Conservation (phyloP, 352 stramenopile genomes). For the Globisporangium echinulatum region DNA sequence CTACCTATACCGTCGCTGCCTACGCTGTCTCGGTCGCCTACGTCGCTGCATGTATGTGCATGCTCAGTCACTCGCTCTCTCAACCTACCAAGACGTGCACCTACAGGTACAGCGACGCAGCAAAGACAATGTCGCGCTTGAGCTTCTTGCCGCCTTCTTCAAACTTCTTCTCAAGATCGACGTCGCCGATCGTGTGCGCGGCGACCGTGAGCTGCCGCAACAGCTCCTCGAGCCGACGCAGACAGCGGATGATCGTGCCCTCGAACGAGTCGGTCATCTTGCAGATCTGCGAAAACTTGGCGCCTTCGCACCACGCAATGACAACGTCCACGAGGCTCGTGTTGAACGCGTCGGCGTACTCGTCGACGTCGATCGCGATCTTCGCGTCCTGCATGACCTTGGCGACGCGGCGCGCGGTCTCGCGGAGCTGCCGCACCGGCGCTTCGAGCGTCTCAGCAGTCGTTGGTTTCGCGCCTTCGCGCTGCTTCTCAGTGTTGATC, state of each 20-base stretch:
- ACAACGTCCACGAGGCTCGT: slow-evolving; percentile 97
- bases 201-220: slow-evolving; percentile 94
- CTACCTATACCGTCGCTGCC: too few relatives aligned
- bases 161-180: slow-evolving; percentile 97
- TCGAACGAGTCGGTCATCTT: slow-evolving; percentile 98
- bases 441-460: slow-evolving; percentile 73
- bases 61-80: neutral
- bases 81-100: neutral
- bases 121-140: slow-evolving; percentile 99
- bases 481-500: slow-evolving; percentile 94
- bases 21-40: too few relatives aligned
- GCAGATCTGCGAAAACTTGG: slow-evolving; percentile 98
- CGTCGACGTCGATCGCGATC: slow-evolving; percentile 94
- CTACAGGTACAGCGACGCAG: slow-evolving; percentile 98
- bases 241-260: slow-evolving; percentile 96
- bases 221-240: slow-evolving; percentile 97
- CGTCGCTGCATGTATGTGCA: too few relatives aligned
- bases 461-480: slow-evolving; percentile 82
- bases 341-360: slow-evolving; percentile 97
- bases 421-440: slow-evolving; percentile 92
- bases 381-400: slow-evolving; percentile 90
- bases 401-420: slow-evolving; percentile 90
- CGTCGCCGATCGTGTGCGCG: slow-evolving; percentile 96
- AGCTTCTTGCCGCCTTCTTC: slow-evolving; percentile 95
- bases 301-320: slow-evolving; percentile 95